A percentile compares a stretch with the other conserved stretches of the same genome.
These are phyloP conservation scores for Cryptosporidium tyzzeri DNA, from an alignment of 169 alveolate species.

Conservation along the genomic window DNA sequence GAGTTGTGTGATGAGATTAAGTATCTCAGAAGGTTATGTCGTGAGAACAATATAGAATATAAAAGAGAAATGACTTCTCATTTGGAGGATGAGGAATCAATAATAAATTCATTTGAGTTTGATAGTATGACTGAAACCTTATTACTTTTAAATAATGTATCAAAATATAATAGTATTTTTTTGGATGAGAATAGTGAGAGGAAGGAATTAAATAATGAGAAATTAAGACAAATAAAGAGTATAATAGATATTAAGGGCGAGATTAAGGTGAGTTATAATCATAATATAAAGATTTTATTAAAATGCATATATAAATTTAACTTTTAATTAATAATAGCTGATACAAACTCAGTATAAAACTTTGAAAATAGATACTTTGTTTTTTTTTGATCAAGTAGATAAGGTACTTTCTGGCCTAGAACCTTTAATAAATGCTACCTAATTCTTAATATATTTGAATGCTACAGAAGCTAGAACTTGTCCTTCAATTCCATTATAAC, in stretches of 20 bases:
- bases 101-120: conserved; percentile 64
- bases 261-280: conserved; percentile 41
- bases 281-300: background rate
- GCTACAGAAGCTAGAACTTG: conserved; percentile 74
- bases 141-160: conserved; percentile 22
- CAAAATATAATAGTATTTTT: conserved; percentile 24
- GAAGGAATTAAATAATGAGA: background rate
- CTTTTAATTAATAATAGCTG: background rate
- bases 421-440: background rate
- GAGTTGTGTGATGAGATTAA: conserved; percentile 32
- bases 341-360: conserved; percentile 61
- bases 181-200: background rate
- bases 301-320: background rate
- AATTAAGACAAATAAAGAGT: background rate
- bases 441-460: conserved; percentile 19
- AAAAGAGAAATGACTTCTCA: conserved; percentile 51
- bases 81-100: conserved; percentile 63
- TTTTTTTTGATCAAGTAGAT: conserved; percentile 54
- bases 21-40: conserved; percentile 53
- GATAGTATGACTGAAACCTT: conserved; percentile 52
- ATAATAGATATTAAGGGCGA: conserved; percentile 22
- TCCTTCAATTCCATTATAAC: conserved; percentile 57
- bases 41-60: conserved; percentile 24
- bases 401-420: conserved; percentile 4
- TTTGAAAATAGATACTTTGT: conserved; percentile 45